Percentiles rank a stretch among this genome's conserved stretches.
Conservation (phyloP, 176 grass and related monocot genomes). For the Cenchrus purpureus region DNA sequence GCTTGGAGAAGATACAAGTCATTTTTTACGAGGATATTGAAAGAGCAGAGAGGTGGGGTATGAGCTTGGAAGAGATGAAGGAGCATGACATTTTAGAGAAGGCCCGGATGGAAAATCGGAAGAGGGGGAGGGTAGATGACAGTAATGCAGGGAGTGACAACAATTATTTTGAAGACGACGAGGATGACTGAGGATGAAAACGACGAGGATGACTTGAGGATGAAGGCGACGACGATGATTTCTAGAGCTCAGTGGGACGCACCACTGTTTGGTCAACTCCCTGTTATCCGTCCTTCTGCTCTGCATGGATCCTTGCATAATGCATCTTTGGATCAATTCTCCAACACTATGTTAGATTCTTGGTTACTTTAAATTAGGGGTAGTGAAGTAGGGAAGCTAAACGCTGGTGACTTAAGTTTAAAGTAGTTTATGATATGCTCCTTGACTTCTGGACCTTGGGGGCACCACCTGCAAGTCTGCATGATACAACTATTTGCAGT, state of each 20-base stretch:
- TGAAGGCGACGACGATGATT: background rate
- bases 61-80: background rate
- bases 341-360: background rate
- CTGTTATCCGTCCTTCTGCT: no score
- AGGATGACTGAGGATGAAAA: background rate
- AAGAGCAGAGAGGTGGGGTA: background rate
- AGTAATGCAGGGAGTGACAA: background rate
- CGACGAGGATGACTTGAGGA: background rate
- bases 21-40: background rate
- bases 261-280: no score
- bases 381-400: background rate
- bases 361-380: background rate
- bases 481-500: background rate
- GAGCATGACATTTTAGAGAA: background rate
- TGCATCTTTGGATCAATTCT: no score
- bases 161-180: background rate
- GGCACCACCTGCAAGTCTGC: background rate
- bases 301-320: no score
- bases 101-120: background rate
- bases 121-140: background rate
- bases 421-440: background rate
- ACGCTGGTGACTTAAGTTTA: background rate
- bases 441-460: no score
- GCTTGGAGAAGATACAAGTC: conserved; percentile 2
- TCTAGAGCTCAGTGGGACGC: no score